phyloP scores from a whole-genome alignment of 2,329 filamentous ascomycete genomes.

The Curvularia verruculosa region DNA sequence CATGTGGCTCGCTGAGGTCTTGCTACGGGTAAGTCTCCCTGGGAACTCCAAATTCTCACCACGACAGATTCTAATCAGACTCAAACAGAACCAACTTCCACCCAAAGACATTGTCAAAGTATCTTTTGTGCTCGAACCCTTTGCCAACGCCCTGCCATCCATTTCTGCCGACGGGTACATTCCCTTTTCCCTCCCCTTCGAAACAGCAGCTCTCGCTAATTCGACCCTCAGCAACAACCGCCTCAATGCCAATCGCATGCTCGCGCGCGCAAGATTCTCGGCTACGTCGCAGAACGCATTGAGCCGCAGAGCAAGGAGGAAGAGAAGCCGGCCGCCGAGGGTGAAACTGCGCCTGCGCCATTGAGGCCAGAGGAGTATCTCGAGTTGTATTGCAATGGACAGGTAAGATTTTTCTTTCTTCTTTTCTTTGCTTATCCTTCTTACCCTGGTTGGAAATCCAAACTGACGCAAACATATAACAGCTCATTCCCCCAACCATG shows the following conservation, averaged over 20 bases:
- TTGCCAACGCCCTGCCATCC: slow-evolving; percentile 73
- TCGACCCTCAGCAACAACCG: slow-evolving; percentile 71
- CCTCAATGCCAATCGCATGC: slow-evolving; percentile 95
- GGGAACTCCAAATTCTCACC: not conserved
- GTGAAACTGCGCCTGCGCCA: slow-evolving; percentile 12
- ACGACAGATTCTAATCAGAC: not conserved
- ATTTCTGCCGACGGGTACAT: slow-evolving; percentile 74
- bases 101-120: slow-evolving; percentile 94
- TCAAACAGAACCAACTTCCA: slow-evolving; percentile 72
- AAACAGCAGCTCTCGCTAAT: slow-evolving; percentile 36
- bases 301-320: slow-evolving; percentile 70
- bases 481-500: slow-evolving; percentile 78
- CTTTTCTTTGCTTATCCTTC: not conserved
- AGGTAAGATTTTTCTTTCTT: slow-evolving; percentile 62
- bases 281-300: slow-evolving; percentile 90
- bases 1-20: slow-evolving; percentile 88
- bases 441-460: no score
- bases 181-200: slow-evolving; percentile 30
- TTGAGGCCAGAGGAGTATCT: slow-evolving; percentile 89
- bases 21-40: slow-evolving; percentile 65
- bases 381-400: slow-evolving; percentile 92
- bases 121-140: slow-evolving; percentile 89
- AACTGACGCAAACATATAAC: not conserved
- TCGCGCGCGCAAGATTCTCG: slow-evolving; percentile 93
- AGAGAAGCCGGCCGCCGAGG: slow-evolving; percentile 44